Percentiles rank a stretch among this genome's conserved stretches.
Evolutionary conservation across 2,329 filamentous ascomycete genomes (phyloP).

Genomic region (Gnomoniopsis smithogilvyi): DNA sequence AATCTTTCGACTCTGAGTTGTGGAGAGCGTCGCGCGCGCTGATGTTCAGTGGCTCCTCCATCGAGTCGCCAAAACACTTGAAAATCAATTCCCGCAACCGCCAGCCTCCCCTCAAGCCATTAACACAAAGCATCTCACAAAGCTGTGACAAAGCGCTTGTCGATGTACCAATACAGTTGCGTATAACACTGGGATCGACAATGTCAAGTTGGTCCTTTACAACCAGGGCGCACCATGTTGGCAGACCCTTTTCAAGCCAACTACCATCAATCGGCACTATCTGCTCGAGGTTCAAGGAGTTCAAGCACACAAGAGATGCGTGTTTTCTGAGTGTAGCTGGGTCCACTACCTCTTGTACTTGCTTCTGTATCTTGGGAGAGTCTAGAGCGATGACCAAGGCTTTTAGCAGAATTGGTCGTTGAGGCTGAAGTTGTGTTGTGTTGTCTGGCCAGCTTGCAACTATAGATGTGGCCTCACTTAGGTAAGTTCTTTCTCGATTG

Average conservation of each 20-base stretch:
- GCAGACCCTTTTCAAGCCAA: not conserved
- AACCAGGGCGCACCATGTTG: slow-evolving; percentile 14
- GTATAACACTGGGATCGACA: slow-evolving; percentile 18
- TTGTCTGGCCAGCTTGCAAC: slow-evolving; percentile 2
- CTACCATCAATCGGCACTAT: not conserved
- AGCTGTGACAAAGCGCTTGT: slow-evolving; percentile 15
- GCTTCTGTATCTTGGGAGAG: slow-evolving; percentile 1
- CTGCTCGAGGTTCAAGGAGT: not conserved
- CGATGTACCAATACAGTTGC: slow-evolving; percentile 2
- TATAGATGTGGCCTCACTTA: slow-evolving; percentile 11
- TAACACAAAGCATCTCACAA: slow-evolving; percentile 21
- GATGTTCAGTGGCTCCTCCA: slow-evolving; percentile 31
- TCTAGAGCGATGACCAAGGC: slow-evolving; percentile 7
- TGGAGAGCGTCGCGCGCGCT: slow-evolving; percentile 1
- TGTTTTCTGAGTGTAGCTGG: not conserved
- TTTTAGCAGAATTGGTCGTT: slow-evolving; percentile 10
- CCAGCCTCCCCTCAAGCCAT: slow-evolving; percentile 36
- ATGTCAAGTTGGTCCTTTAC: slow-evolving; percentile 18
- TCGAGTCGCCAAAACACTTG: slow-evolving; percentile 30
- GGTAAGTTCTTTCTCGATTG: slow-evolving; percentile 18
- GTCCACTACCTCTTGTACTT: not conserved
- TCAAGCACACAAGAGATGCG: not conserved
- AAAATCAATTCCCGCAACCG: slow-evolving; percentile 42
- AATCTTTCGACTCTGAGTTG: not conserved
- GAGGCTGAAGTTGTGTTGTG: not conserved